Conservation (phyloP, 768 basidiomycete genomes). For the Hericium alpestre region DNA sequence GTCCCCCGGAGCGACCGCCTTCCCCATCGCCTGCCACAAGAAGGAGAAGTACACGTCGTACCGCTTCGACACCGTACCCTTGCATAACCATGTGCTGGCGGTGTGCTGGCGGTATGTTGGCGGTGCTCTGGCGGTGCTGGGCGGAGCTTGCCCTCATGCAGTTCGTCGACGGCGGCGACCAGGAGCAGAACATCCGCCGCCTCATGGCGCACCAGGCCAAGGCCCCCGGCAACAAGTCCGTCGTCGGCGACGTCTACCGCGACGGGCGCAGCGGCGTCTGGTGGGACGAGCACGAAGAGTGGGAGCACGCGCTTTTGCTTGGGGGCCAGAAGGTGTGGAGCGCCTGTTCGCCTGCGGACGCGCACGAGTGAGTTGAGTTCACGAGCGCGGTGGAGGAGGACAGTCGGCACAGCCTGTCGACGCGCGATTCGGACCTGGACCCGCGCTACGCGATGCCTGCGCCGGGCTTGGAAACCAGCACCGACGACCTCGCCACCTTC, state of each 20-base stretch:
- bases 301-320: slow-evolving; percentile 57
- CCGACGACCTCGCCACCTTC: neutral
- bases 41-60: slow-evolving; percentile 32
- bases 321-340: slow-evolving; percentile 14
- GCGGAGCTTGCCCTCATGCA: slow-evolving; percentile 67
- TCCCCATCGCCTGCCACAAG: slow-evolving; percentile 13
- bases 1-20: slow-evolving; percentile 1
- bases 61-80: slow-evolving; percentile 34
- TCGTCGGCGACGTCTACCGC: slow-evolving; percentile 35
- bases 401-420: neutral
- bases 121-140: too few species aligned
- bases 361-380: neutral
- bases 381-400: neutral
- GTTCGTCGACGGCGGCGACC: slow-evolving; percentile 52
- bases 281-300: slow-evolving; percentile 63
- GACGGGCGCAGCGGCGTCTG: slow-evolving; percentile 56
- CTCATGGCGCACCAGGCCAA: slow-evolving; percentile 26
- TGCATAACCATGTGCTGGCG: too few species aligned
- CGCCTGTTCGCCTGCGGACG: neutral
- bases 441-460: neutral
- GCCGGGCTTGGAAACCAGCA: neutral
- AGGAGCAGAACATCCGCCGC: slow-evolving; percentile 43
- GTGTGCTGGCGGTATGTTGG: too few species aligned
- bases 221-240: neutral
- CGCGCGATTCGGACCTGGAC: neutral